phyloP scores from a whole-genome alignment of 805 yeast species.

The Scheffersomyces ergatensis region DNA sequence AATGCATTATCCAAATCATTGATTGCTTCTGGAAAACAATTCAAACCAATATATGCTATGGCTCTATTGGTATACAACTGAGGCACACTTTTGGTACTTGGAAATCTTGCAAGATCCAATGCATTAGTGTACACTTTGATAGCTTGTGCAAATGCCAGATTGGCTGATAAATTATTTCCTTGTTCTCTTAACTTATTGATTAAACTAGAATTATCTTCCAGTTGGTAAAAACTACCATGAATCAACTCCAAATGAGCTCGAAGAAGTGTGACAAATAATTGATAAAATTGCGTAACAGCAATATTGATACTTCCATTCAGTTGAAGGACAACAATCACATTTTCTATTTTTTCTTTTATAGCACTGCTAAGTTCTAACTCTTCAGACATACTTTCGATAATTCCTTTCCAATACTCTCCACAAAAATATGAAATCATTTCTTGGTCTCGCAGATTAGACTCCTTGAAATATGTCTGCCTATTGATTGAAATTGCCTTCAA shows the following conservation, averaged over 20 bases:
- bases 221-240: not conserved
- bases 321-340: not conserved
- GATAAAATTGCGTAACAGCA: slow-evolving; percentile 1
- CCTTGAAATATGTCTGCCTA: not conserved
- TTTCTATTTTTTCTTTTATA: not conserved
- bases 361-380: not conserved
- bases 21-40: slow-evolving; percentile 39
- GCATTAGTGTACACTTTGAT: slow-evolving; percentile 38
- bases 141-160: slow-evolving; percentile 37
- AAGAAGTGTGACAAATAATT: not conserved
- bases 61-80: slow-evolving; percentile 39
- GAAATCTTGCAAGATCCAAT: slow-evolving; percentile 10
- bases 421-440: not conserved
- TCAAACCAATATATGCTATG: slow-evolving; percentile 39
- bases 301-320: not conserved
- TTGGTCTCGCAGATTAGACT: not conserved
- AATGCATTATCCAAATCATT: slow-evolving; percentile 33
- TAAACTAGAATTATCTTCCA: not conserved
- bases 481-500: slow-evolving; percentile 9
- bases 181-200: slow-evolving; percentile 29
- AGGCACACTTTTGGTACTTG: slow-evolving; percentile 11
- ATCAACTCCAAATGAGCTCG: not conserved
- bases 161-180: slow-evolving; percentile 39
- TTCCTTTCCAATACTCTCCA: not conserved
- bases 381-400: not conserved